Evolutionary conservation across 192 early-diverging fungal genomes (phyloP).

Genomic region (Haplosporangium gracile): DNA sequence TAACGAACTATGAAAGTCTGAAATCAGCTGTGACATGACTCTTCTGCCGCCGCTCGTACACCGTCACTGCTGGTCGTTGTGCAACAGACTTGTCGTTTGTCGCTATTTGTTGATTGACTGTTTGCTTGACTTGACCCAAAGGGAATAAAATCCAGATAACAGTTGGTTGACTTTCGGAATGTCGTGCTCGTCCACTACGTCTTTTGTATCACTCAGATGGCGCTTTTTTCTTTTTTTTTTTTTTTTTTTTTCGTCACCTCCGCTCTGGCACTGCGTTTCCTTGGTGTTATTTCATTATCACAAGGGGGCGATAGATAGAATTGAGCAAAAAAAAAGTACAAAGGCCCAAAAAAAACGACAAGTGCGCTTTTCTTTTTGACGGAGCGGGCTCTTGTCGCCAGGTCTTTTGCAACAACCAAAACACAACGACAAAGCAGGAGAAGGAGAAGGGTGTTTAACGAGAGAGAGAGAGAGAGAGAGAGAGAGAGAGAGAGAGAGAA

Average conservation of each 20-base stretch:
- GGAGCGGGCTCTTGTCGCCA: neutral
- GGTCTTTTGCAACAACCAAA: neutral
- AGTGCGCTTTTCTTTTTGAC: neutral
- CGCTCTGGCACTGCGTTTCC: neutral
- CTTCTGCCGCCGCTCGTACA: neutral
- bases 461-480: neutral
- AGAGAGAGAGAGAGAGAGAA: neutral
- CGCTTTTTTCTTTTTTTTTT: neutral
- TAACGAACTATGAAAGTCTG: neutral
- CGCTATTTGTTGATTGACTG: neutral
- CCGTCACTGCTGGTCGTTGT: neutral
- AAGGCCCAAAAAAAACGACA: neutral
- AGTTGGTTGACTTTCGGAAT: neutral
- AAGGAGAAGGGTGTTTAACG: neutral
- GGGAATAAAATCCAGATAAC: neutral
- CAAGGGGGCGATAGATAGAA: neutral
- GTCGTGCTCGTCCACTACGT: neutral
- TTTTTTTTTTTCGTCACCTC: neutral
- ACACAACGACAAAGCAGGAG: neutral
- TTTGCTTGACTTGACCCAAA: neutral
- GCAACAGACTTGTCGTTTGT: neutral
- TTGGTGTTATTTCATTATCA: slow-evolving; percentile 1
- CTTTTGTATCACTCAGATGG: neutral
- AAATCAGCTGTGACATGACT: neutral
- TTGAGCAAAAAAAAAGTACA: neutral